Evolutionary conservation across 2,329 filamentous ascomycete genomes (phyloP).

Genomic region (Rhynchosporium graminicola): DNA sequence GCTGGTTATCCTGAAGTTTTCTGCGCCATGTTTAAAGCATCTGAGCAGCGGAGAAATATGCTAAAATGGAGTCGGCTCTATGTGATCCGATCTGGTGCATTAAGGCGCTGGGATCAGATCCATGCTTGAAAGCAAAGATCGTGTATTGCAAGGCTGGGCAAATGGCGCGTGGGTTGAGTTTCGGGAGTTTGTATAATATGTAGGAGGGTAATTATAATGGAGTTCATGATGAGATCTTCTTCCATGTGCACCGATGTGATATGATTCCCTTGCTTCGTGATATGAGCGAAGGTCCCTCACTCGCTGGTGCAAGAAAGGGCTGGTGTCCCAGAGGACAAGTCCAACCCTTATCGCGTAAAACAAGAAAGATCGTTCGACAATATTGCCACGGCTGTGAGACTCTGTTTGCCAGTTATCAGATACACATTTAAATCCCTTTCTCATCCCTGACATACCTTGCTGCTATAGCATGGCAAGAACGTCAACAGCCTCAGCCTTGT

Average conservation of each 20-base stretch:
- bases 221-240: not conserved
- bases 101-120: not conserved
- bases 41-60: not conserved
- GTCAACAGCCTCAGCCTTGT: slow-evolving; percentile 13
- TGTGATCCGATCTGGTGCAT: slow-evolving; percentile 6
- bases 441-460: too few relatives aligned
- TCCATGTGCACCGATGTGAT: not conserved
- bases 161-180: not conserved
- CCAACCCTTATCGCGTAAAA: too few relatives aligned
- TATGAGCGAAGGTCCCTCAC: not conserved
- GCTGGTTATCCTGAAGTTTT: not conserved
- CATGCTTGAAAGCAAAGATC: not conserved
- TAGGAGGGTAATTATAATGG: not conserved
- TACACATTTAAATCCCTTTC: too few relatives aligned
- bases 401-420: too few relatives aligned
- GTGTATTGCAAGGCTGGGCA: not conserved
- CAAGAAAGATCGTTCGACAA: too few relatives aligned
- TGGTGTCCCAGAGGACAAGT: too few relatives aligned
- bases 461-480: not conserved
- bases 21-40: not conserved
- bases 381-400: too few relatives aligned
- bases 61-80: not conserved
- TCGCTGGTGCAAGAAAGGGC: too few relatives aligned
- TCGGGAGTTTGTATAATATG: slow-evolving; percentile 3
- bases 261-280: not conserved